Percentiles rank a stretch among this genome's conserved stretches.
phyloP scores from a whole-genome alignment of 2,329 filamentous ascomycete genomes.

The Penicillium vulpinum region DNA sequence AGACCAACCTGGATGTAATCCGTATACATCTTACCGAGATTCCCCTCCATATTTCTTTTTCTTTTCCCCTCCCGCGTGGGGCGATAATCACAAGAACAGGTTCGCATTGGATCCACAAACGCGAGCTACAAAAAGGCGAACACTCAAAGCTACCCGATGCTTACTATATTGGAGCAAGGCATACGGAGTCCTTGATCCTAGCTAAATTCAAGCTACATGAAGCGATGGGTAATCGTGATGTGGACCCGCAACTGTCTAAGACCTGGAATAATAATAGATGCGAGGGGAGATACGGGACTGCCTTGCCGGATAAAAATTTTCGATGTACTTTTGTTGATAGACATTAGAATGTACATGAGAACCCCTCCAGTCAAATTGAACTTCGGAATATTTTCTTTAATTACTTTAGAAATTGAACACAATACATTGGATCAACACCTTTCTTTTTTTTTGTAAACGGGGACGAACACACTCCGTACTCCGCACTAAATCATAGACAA shows the following conservation, averaged over 20 bases:
- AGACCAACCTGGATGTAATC: background rate
- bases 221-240: constrained; percentile 1
- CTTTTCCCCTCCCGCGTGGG: constrained; percentile 24
- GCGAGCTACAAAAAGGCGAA: constrained; percentile 16
- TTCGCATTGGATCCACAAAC: constrained; percentile 26
- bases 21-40: background rate
- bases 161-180: too few species aligned
- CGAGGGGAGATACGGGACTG: background rate
- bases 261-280: constrained; percentile 10
- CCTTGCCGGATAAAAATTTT: constrained; percentile 1
- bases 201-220: constrained; percentile 1
- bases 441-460: too few species aligned
- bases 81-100: constrained; percentile 12
- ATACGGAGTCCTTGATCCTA: constrained; percentile 8
- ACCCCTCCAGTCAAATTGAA: background rate
- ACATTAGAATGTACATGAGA: background rate
- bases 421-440: background rate
- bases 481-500: too few species aligned
- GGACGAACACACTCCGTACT: too few species aligned
- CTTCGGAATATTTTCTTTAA: background rate
- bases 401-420: background rate
- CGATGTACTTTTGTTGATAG: constrained; percentile 3
- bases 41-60: constrained; percentile 8
- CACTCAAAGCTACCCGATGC: constrained; percentile 14
- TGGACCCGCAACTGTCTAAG: constrained; percentile 19